phyloP scores from a whole-genome alignment of 2,329 filamentous ascomycete genomes.

The Nigrograna mackinnonii region DNA sequence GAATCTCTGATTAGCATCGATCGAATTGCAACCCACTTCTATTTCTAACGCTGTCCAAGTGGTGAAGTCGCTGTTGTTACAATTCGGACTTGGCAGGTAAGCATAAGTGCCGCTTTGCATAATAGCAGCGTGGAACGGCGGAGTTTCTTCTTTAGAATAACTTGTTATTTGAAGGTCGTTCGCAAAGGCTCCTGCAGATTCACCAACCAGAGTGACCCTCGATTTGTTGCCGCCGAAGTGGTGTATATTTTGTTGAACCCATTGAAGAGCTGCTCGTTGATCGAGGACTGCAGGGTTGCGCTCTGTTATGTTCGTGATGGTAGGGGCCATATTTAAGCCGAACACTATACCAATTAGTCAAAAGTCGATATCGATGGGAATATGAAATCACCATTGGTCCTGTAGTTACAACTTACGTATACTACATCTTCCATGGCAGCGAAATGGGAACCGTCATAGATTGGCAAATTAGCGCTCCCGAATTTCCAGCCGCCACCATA shows the following conservation, averaged over 20 bases:
- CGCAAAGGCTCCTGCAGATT: conserved; percentile 28
- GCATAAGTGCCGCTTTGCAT: conserved; percentile 28
- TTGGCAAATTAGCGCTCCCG: conserved; percentile 16
- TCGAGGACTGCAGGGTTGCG: conserved; percentile 60
- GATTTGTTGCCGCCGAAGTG: conserved; percentile 53
- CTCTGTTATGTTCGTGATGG: conserved; percentile 16
- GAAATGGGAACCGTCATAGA: conserved; percentile 30
- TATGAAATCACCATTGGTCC: conserved; percentile 26
- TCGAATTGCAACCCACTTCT: conserved; percentile 19
- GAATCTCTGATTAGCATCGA: conserved; percentile 17
- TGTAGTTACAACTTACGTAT: conserved; percentile 30
- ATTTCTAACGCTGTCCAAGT: conserved; percentile 26
- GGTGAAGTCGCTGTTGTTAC: conserved; percentile 4
- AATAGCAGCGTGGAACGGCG: conserved; percentile 33
- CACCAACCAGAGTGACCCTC: conserved; percentile 53
- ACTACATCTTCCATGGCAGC: conserved; percentile 34
- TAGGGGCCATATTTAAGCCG: conserved; percentile 27
- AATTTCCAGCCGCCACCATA: conserved; percentile 31
- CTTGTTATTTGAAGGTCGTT: conserved; percentile 32
- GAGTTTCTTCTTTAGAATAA: conserved; percentile 17
- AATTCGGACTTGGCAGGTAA: conserved; percentile 10
- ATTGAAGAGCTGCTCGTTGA: conserved; percentile 58
- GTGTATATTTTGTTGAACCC: conserved; percentile 55
- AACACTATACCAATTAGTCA: conserved; percentile 20
- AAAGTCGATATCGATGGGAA: not conserved